Base-by-base conservation (phyloP, 306 rosid genomes). In the Ochetophila trinervis region DNA sequence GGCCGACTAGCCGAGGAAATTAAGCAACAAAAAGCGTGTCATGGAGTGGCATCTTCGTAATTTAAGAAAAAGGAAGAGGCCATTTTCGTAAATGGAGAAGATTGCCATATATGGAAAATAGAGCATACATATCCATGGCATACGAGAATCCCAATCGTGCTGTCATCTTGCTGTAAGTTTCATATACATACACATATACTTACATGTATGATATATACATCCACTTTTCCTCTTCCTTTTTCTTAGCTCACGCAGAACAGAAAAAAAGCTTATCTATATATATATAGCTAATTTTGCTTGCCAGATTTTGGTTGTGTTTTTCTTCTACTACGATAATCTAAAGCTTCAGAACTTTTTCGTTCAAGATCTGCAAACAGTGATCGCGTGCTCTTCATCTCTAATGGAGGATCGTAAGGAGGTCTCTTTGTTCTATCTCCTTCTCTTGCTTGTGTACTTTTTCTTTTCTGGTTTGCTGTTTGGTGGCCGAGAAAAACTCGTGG, bases 371-470 rank as follows among this genome's bases (percentile, higher is more conserved):
- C 61, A 59, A 62, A 68, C 61, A 40, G 45, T 10, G 8, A 9
- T 23, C 9, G n/a, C 62, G n/a, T n/a, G n/a, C 21, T 23, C 54
- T 16, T 21, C 32, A 27, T 27, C 60, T 71, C 66, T 44, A 68
- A 91, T 91, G 97, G 96, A 91, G 60, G 91, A 91, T 80, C 89
- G 83, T 34, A 91, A 91, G 80, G 96, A 91, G 95, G 97, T 73
- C 34, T 61, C 63, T 24, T n/a, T 27, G 71, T 53, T 65, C 16
- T 72, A 57, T 50, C 58, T 72, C 37, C 63, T 40, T 17, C 60
- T 68, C 21, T 67, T 54, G 40, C 17, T 55, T 60, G 4, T 62
- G 53, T 24, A 27, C 1, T 7, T 11, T 63, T 56, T 20, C 10
- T 32, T 15, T 14, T 48, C 15, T 20, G 15, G 0, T 27, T 24